Evolutionary conservation across 345 rosid species (phyloP).

Genomic region (Rhizophora mangle): DNA sequence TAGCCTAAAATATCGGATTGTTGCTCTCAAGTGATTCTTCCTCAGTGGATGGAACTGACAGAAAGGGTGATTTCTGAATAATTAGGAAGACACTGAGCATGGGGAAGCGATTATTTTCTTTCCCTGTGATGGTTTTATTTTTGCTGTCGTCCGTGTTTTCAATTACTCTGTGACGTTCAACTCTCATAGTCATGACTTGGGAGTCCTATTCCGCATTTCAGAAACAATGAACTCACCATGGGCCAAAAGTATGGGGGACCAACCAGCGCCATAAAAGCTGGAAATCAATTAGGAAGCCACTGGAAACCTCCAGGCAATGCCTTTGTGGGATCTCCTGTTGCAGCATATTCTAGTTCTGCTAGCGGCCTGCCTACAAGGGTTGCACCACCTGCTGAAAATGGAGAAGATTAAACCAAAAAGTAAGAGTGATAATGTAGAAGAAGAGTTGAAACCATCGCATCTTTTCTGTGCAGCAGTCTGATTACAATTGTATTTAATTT

Average conservation of each 20-base stretch:
- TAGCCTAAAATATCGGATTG: background rate
- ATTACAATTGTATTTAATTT: background rate
- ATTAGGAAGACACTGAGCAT: background rate
- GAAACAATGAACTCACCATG: constrained; percentile 27
- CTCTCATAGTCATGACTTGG: no score
- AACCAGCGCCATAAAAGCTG: constrained; percentile 21
- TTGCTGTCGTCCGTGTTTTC: no score
- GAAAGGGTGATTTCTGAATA: constrained; percentile 12
- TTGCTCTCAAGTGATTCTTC: background rate
- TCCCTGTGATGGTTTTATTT: no score
- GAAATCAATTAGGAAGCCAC: constrained; percentile 13
- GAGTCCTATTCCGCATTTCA: constrained; percentile 19
- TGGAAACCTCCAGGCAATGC: constrained; percentile 16
- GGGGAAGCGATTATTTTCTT: constrained; percentile 38
- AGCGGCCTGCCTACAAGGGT: constrained; percentile 10
- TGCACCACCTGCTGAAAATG: constrained; percentile 15
- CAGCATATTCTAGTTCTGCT: background rate
- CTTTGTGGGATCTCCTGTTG: constrained; percentile 18
- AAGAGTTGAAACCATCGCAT: background rate
- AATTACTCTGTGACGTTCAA: background rate
- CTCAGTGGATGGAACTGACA: background rate
- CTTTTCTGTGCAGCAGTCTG: background rate
- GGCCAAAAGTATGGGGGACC: constrained; percentile 18
- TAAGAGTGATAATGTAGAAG: constrained; percentile 10
- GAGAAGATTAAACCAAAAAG: constrained; percentile 6